Base-by-base conservation (phyloP, 2,329 filamentous ascomycete genomes). In the Epicoccum nigrum region DNA sequence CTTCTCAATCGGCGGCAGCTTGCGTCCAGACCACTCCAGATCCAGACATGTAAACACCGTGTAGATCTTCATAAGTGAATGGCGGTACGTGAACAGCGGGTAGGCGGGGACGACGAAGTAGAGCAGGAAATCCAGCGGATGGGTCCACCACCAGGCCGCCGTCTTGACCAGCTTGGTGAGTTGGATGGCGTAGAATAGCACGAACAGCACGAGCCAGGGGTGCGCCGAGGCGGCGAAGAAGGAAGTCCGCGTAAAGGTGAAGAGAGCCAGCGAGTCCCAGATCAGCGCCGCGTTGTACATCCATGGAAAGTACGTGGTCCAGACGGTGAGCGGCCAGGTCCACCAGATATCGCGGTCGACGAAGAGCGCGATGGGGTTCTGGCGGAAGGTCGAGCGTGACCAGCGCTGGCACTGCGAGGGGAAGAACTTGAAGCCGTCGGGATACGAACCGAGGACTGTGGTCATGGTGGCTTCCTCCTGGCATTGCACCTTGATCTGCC, bases 401-500 rank as follows among this genome's bases (percentile, higher is more conserved):
- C 65, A 68, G 23, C 65, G 68, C 4, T 43, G 7, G 27, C 64
- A 69, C 35, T 69, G 62, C 1, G 51, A 21, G 1, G 47, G 4
- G 32, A 60, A 70, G 31, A 60, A 70, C 19, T 63, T 65, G 19
- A 58, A 53, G 8, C 23, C 21, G 9, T 9, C 15, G 0, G 43
- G 53, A 15, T 51, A 43, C 4, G 16, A 30, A 3, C 59, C 63
- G 1, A 86, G 69, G 0, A 72, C 74, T 0, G 83, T 86, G 19
- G 76, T 71, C 28, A 86, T 74, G 0, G 74, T 71, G 0, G 78
- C 74, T 5, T 83, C 77, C 0, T 72, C 55, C 3, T 72, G 74
- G 48, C 78, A 77, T 61, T 86, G 83, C 38, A 85, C 77, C 46
- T 77, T 76, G 44, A 85, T 74, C 4, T 74, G 69, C 74, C 75